phyloP scores from a whole-genome alignment of 148 eudicot genomes.

The Camellia granthamiana region DNA sequence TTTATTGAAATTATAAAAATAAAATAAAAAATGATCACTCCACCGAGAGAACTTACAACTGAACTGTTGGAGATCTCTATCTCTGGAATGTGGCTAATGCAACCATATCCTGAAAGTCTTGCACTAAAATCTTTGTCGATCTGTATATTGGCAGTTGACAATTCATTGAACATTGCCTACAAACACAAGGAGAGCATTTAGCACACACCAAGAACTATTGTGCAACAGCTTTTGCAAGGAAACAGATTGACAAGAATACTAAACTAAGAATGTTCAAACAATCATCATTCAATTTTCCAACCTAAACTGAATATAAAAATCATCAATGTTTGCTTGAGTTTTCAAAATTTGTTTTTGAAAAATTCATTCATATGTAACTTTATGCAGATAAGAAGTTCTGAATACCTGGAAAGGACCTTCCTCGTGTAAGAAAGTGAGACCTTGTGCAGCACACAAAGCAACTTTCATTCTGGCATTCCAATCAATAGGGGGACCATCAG shows the following conservation, averaged over 20 bases:
- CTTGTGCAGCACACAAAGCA: conserved; percentile 86
- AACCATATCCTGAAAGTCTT: conserved; percentile 94
- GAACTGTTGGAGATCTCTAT: conserved; percentile 47
- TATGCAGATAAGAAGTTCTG: not conserved
- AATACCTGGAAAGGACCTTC: conserved; percentile 96
- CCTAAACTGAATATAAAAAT: not conserved
- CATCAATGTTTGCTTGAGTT: not conserved
- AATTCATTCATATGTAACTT: not conserved
- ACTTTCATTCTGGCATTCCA: conserved; percentile 83
- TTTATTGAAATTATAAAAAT: not conserved
- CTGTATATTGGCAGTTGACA: conserved; percentile 89
- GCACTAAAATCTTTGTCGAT: conserved; percentile 94
- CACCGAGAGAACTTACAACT: conserved; percentile 49
- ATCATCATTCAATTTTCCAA: not conserved
- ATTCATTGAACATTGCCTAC: conserved; percentile 95
- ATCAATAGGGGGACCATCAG: conserved; percentile 75
- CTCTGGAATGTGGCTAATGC: conserved; percentile 71
- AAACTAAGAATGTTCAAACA: not conserved
- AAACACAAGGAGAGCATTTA: not conserved
- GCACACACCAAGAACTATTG: not conserved
- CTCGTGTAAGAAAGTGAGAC: conserved; percentile 89
- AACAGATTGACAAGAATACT: not conserved
- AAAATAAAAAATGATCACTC: not conserved
- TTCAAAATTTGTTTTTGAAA: too few species aligned
- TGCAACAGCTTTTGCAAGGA: not conserved